Conservation (phyloP, 306 rosid species). For the Quercus glauca region DNA sequence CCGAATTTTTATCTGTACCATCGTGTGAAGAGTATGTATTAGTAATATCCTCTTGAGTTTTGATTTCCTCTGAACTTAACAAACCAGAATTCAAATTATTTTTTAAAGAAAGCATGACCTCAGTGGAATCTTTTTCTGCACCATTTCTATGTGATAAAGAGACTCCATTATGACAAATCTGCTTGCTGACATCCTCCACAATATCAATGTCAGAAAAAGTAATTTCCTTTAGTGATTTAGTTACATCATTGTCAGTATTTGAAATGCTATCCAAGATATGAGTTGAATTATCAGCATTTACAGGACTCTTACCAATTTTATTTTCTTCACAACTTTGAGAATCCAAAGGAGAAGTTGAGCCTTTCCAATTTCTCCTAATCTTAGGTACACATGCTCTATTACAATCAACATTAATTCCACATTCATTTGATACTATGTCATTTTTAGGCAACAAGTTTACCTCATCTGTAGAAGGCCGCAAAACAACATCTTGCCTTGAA, state of each 20-base stretch:
- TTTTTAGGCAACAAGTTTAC: constrained; percentile 31
- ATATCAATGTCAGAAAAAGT: constrained; percentile 33
- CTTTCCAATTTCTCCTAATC: constrained; percentile 33
- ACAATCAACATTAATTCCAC: constrained; percentile 35
- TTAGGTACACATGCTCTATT: constrained; percentile 22
- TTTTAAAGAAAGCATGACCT: constrained; percentile 26
- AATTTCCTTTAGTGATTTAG: constrained; percentile 27
- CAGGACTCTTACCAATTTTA: constrained; percentile 26
- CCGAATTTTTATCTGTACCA: constrained; percentile 21
- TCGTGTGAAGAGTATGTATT: constrained; percentile 24
- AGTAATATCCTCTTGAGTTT: constrained; percentile 25
- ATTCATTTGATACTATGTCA: constrained; percentile 31
- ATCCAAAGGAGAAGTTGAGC: constrained; percentile 31
- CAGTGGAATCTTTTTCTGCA: constrained; percentile 33
- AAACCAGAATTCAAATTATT: constrained; percentile 30
- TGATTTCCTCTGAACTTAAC: constrained; percentile 29
- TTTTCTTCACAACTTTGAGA: constrained; percentile 30
- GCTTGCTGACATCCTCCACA: constrained; percentile 34
- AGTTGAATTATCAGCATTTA: constrained; percentile 34
- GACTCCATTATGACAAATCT: constrained; percentile 33
- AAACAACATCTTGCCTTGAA: constrained; percentile 13
- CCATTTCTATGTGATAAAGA: constrained; percentile 27
- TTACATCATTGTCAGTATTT: constrained; percentile 23
- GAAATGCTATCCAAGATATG: constrained; percentile 25
- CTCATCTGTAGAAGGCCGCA: constrained; percentile 21